A percentile compares a stretch with the other conserved stretches of the same genome.
Conservation (phyloP, 345 rosid genomes). For the Eucalyptus leucophloia region DNA sequence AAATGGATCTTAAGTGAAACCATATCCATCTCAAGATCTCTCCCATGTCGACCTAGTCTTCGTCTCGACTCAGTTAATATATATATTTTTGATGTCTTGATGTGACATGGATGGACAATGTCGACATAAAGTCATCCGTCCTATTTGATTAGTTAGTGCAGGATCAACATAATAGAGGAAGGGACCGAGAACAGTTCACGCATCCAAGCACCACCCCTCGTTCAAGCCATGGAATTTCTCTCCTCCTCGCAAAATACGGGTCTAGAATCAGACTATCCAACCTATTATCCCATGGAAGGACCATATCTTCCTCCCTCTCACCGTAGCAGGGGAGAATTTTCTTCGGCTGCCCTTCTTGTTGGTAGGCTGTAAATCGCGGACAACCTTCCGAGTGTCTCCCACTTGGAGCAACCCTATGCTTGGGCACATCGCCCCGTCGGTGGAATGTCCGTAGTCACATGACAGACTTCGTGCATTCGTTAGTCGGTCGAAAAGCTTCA, state of each 20-base stretch:
- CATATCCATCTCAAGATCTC: background rate
- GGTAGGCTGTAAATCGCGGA: background rate
- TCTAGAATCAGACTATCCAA: background rate
- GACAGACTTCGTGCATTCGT: background rate
- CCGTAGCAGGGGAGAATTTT: too few species aligned
- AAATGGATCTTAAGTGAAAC: background rate
- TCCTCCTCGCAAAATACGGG: background rate
- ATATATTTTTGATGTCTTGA: background rate
- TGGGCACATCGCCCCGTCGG: background rate
- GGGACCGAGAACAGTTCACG: background rate
- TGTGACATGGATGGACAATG: background rate
- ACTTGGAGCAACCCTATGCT: too few species aligned
- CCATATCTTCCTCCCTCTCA: background rate
- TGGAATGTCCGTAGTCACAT: background rate
- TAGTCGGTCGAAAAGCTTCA: background rate
- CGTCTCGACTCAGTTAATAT: background rate
- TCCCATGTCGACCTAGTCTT: background rate
- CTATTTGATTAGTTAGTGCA: background rate
- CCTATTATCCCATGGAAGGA: background rate
- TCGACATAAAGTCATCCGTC: background rate
- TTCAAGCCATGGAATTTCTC: background rate
- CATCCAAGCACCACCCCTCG: background rate
- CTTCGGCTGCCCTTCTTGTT: too few species aligned
- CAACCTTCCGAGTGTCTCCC: too few species aligned
- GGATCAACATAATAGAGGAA: background rate